phyloP scores from a whole-genome alignment of 1,284 basidiomycete species.

The Ceratobasidium sp. region DNA sequence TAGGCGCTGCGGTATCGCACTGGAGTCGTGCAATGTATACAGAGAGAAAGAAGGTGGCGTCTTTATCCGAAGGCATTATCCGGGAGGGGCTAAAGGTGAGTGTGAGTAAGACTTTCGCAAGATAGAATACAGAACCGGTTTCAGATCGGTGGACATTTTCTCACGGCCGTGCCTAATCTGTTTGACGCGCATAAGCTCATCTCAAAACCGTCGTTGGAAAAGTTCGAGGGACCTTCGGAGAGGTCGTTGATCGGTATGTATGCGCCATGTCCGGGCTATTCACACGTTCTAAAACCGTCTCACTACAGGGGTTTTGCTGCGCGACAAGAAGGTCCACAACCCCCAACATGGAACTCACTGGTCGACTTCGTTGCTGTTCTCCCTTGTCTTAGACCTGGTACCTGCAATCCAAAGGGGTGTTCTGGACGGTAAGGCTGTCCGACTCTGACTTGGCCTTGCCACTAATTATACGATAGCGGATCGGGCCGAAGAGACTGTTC shows the following conservation, averaged over 20 bases:
- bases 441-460: not conserved
- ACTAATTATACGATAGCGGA: slow-evolving; percentile 49
- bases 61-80: slow-evolving; percentile 73
- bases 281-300: not conserved
- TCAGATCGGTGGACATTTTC: slow-evolving; percentile 74
- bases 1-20: slow-evolving; percentile 74
- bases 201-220: slow-evolving; percentile 53
- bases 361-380: slow-evolving; percentile 76
- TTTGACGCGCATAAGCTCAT: slow-evolving; percentile 66
- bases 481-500: slow-evolving; percentile 58
- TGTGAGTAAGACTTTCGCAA: not conserved
- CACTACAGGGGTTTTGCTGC: slow-evolving; percentile 65
- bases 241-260: slow-evolving; percentile 67
- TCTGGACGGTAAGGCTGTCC: slow-evolving; percentile 58
- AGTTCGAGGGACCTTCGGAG: slow-evolving; percentile 55
- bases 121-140: slow-evolving; percentile 1
- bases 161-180: slow-evolving; percentile 74
- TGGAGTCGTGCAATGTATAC: slow-evolving; percentile 65
- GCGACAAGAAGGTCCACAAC: slow-evolving; percentile 72
- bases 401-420: slow-evolving; percentile 53
- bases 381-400: slow-evolving; percentile 74
- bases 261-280: not conserved
- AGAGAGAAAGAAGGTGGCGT: slow-evolving; percentile 68
- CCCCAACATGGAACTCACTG: slow-evolving; percentile 68
- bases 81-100: slow-evolving; percentile 77